Base-by-base conservation (phyloP, 1,284 basidiomycete genomes). In the Cutaneotrichosporon sp. region DNA sequence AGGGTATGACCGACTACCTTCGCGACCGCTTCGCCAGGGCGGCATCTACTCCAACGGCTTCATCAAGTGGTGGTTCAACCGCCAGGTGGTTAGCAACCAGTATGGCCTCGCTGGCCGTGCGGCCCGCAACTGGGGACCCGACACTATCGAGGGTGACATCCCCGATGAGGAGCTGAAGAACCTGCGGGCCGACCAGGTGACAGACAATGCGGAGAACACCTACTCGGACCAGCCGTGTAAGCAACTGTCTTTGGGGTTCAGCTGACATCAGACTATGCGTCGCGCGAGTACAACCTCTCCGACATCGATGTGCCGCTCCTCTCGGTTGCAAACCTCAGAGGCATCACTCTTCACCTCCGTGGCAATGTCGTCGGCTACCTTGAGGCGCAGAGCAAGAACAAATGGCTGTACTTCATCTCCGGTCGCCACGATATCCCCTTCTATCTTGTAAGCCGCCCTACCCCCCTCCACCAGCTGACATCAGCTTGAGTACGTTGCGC, bases 391-490 rank as follows among this genome's bases (percentile, higher is more conserved):
- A 69, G 72, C 7, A 67, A 64, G 58, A 66, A 74, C 64, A 78
- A 78, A 62, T 78, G 76, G 76, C 69, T 78, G 10, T 72, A 67
- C 58, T 70, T 75, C 60, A 74, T 75, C 50, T 69, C 70, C 4
- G 76, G 76, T 9, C 62, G 76, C 14, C 76, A 78, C 60, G 76
- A 77, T 58, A 51, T 76, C 2, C 76, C 76, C 7, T 76, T 77
- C 66, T 78, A 73, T 73, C 70, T 2, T 76, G n/a, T 63, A 61
- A 36, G 54, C 59, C n/a, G n/a, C n/a, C n/a, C n/a, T n/a, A n/a
- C n/a, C n/a, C 47, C 65, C 76, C 6, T n/a, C n/a, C n/a, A n/a
- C n/a, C n/a, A n/a, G n/a, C n/a, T n/a, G n/a, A n/a, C n/a, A n/a
- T n/a, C n/a, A n/a, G n/a, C n/a, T 75, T 76, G 45, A 68, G 69